Evolutionary conservation across 495 filamentous ascomycete species (phyloP).

Genomic region (Tuber microsphaerosporum): DNA sequence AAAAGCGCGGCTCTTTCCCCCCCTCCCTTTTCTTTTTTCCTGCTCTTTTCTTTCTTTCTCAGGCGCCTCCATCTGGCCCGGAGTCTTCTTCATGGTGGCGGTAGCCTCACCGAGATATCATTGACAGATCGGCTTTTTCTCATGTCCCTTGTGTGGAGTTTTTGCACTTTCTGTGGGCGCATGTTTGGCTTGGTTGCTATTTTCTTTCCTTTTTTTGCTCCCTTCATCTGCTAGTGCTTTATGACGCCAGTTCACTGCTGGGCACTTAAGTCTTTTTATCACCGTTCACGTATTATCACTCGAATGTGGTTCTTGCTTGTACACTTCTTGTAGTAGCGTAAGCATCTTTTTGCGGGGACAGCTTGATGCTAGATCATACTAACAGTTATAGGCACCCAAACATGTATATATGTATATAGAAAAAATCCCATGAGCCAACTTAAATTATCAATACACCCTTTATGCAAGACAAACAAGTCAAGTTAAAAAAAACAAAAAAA

Average conservation of each 20-base stretch:
- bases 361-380: no score
- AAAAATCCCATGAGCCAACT: background rate
- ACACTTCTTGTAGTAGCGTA: background rate
- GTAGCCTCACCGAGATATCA: background rate
- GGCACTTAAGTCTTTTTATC: background rate
- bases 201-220: background rate
- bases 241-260: background rate
- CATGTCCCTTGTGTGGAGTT: background rate
- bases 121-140: background rate
- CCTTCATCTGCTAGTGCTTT: background rate
- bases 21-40: no score
- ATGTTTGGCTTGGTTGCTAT: conserved; percentile 2
- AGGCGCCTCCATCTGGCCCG: background rate
- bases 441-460: background rate
- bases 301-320: background rate
- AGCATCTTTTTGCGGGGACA: background rate
- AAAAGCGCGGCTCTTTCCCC: background rate
- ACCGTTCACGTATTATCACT: background rate
- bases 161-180: background rate
- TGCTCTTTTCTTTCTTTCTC: background rate
- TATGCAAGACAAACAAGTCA: background rate
- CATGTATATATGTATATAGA: background rate
- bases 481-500: background rate
- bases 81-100: background rate
- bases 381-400: background rate